Percentiles rank a stretch among this genome's conserved stretches.
phyloP scores from a whole-genome alignment of 2,329 filamentous ascomycete species.

The Rasamsonia emersonii region DNA sequence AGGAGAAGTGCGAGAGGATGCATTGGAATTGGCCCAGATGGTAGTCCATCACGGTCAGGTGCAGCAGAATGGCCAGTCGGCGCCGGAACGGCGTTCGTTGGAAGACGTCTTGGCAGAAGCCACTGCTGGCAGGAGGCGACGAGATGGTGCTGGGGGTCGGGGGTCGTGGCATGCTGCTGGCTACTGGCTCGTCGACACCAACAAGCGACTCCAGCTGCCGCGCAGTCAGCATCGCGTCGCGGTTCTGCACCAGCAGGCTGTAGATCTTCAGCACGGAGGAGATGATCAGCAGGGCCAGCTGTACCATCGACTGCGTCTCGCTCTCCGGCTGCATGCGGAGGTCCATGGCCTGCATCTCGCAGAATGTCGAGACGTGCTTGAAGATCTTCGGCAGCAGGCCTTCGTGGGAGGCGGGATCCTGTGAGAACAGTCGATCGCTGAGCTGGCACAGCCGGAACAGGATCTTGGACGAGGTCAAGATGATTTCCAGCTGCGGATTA shows the following conservation, averaged over 20 bases:
- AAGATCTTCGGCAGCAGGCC: neutral
- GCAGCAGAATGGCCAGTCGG: neutral
- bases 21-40: neutral
- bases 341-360: neutral
- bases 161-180: neutral
- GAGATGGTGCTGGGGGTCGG: neutral
- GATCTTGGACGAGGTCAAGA: neutral
- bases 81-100: neutral
- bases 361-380: neutral
- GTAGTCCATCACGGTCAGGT: neutral
- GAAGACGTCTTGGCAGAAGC: neutral
- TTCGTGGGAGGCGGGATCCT: neutral
- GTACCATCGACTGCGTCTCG: conserved; percentile 1
- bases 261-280: neutral
- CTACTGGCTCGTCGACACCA: neutral
- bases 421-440: neutral
- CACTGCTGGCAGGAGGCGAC: neutral
- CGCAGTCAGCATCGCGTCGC: neutral
- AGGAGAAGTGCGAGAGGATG: neutral
- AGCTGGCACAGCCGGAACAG: neutral
- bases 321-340: neutral
- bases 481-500: neutral
- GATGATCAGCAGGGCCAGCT: neutral
- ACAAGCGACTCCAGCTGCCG: neutral
- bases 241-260: neutral